Conservation (phyloP, 176 grass and related monocot genomes). For the Poa pratensis region DNA sequence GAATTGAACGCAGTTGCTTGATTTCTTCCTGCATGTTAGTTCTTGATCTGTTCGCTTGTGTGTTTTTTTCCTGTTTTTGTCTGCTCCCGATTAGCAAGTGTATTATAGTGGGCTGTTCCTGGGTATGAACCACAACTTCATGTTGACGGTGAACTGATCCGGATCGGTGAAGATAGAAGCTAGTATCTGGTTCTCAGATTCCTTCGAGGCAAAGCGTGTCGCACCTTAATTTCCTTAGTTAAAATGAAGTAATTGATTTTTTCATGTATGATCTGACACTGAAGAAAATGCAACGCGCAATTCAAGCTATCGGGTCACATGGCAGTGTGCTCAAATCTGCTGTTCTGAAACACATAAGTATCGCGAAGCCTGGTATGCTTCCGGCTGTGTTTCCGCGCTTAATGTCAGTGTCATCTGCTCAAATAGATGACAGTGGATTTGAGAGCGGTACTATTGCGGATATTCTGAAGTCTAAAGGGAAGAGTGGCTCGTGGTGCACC, state of each 20-base stretch:
- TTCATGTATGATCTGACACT: conserved; percentile 40
- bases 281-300: conserved; percentile 79
- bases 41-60: no score
- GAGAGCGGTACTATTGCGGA: conserved; percentile 84
- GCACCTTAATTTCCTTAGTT: not conserved
- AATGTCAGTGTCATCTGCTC: conserved; percentile 66
- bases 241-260: conserved; percentile 4
- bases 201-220: no score
- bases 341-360: conserved; percentile 59
- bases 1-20: no score
- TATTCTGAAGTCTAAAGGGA: conserved; percentile 83
- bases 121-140: no score
- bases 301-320: conserved; percentile 63
- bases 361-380: conserved; percentile 51
- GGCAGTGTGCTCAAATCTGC: conserved; percentile 63
- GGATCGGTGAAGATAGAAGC: no score
- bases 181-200: no score
- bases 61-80: no score
- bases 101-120: no score
- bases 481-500: conserved; percentile 95
- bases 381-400: conserved; percentile 58
- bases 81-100: no score
- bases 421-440: conserved; percentile 83
- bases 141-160: no score
- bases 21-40: no score